Evolutionary conservation across 768 basidiomycete species (phyloP).

Genomic region (Tricholoma sp.): DNA sequence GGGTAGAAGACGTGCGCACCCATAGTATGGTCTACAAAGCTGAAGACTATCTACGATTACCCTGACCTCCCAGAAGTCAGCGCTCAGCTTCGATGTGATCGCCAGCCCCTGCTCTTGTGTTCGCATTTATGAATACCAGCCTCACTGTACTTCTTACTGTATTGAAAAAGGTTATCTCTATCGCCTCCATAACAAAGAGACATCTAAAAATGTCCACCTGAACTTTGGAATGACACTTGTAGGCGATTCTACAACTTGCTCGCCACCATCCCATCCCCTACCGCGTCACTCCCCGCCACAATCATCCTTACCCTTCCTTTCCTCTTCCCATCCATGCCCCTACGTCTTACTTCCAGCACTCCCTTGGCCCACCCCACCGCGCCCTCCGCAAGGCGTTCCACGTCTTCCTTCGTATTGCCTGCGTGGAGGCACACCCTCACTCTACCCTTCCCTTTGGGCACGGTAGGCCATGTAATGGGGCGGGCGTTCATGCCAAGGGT

Average conservation of each 20-base stretch:
- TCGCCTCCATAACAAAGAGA: too few species aligned
- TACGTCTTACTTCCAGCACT: neutral
- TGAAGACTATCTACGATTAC: too few species aligned
- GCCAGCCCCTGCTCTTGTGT: too few species aligned
- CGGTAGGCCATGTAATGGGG: conserved; percentile 84
- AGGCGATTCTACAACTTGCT: neutral
- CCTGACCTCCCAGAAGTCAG: too few species aligned
- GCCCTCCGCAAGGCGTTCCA: conserved; percentile 50
- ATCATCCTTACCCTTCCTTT: neutral
- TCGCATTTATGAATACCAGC: too few species aligned
- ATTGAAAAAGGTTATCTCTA: too few species aligned
- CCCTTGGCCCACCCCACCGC: conserved; percentile 42
- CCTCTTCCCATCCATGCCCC: neutral
- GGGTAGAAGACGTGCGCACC: neutral
- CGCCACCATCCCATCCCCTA: neutral
- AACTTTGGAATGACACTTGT: too few species aligned
- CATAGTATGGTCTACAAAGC: too few species aligned
- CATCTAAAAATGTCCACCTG: too few species aligned
- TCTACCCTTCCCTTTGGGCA: conserved; percentile 79
- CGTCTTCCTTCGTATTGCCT: conserved; percentile 59
- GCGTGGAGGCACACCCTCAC: conserved; percentile 89
- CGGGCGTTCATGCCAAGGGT: conserved; percentile 57
- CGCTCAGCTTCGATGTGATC: too few species aligned
- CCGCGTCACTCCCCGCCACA: neutral
- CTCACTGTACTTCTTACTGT: too few species aligned